These are phyloP conservation scores for Dendrostoma leiphaemia DNA, from an alignment of 2,329 filamentous ascomycete species.

Conservation along the genomic window DNA sequence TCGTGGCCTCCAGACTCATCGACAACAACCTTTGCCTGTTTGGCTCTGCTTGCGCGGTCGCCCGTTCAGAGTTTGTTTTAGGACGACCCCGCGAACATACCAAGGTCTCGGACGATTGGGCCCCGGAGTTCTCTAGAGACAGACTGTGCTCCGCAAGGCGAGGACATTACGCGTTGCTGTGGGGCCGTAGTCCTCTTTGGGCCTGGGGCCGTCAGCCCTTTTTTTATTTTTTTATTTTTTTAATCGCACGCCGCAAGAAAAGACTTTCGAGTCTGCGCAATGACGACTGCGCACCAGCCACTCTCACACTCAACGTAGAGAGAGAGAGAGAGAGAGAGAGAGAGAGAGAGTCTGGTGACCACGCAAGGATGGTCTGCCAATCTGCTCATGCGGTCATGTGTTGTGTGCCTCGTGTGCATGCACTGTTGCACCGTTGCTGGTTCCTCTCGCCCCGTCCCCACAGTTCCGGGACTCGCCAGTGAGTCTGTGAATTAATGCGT, in stretches of 20 bases:
- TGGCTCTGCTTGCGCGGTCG: background rate
- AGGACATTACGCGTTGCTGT: constrained; percentile 14
- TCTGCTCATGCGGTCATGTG: too few relatives aligned
- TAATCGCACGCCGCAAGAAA: background rate
- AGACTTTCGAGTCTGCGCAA: constrained; percentile 5
- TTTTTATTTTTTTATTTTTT: background rate
- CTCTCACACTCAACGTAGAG: too few relatives aligned
- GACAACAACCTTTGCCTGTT: background rate
- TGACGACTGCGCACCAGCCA: constrained; percentile 12
- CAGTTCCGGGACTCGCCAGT: background rate
- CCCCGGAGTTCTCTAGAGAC: background rate
- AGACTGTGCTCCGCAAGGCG: background rate
- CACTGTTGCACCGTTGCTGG: background rate
- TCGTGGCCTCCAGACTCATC: background rate
- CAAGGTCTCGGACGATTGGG: background rate
- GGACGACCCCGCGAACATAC: background rate
- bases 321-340: too few relatives aligned
- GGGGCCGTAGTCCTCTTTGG: constrained; percentile 8
- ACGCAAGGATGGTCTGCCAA: too few relatives aligned
- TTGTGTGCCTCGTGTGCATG: too few relatives aligned
- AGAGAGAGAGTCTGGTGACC: too few relatives aligned
- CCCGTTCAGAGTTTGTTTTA: background rate
- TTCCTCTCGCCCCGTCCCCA: background rate
- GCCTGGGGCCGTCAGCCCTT: background rate
- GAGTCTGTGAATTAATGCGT: too few relatives aligned